Base-by-base conservation (phyloP, 768 basidiomycete genomes). In the Boletus patriciae region DNA sequence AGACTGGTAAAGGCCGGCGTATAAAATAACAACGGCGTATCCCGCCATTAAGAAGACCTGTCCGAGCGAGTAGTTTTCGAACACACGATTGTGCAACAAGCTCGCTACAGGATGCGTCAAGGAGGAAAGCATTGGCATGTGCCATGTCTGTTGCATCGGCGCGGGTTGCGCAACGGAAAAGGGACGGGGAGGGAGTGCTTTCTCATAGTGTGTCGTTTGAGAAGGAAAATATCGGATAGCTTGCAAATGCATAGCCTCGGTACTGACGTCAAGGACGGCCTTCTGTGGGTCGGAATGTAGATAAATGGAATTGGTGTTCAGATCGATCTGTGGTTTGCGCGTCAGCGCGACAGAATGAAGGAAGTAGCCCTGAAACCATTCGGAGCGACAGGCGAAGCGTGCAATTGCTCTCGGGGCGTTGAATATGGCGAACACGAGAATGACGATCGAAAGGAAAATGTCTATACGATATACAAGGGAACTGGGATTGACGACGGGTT, bases 321-420 rank as follows among this genome's bases (percentile, higher is more conserved):
- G 43, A 31, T 59, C 59, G 50, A 58, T 51, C 1, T 48, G 54
- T 19, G 57, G 47, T 13, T 37, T 49, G 45, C 50, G 58, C 4
- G 37, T 46, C 37, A 60, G 44, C 1, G 58, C 27, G 16, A 37
- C 38, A 16, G 60, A 63, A 12, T 69, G 73, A 40, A 86, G 69
- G 59, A 85, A 57, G 58, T 80, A 75, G 3, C 85, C 84, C 29
- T 69, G 76, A 21, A 70, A 58, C 83, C 84, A 83, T 57, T 85
- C 82, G 6, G 77, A 74, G 29, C 71, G 62, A 38, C 72, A 73
- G 50, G 79, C 79, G 54, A 85, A 73, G 43, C 85, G 80, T 21
- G 77, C 79, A 13, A 84, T 54, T 16, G 74, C 74, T 41, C 82
- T 78, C 19, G 85, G 85, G 9, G 82, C 63, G 7, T 75, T 72